Conservation (phyloP, 176 grass and related monocot genomes). For the Chrysopogon serrulatus region DNA sequence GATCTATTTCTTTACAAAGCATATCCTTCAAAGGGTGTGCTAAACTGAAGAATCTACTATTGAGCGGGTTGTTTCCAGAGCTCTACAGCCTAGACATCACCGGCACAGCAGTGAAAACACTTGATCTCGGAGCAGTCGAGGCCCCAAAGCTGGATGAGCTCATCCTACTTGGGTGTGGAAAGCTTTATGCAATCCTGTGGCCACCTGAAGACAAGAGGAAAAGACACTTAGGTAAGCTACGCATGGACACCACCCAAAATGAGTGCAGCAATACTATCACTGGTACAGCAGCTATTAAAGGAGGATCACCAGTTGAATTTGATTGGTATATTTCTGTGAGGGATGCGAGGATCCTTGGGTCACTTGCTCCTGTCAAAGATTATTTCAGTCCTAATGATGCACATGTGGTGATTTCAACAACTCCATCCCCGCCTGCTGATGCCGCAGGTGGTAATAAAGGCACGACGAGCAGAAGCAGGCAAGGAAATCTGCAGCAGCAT, state of each 20-base stretch:
- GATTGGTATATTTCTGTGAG: not conserved
- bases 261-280: no score
- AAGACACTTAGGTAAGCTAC: not conserved
- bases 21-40: not conserved
- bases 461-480: no score
- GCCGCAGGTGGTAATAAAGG: no score
- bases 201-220: not conserved
- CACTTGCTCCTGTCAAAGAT: not conserved
- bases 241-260: not conserved
- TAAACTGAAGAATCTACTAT: not conserved
- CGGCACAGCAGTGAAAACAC: not conserved
- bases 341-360: not conserved
- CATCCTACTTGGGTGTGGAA: not conserved
- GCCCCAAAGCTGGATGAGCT: rapidly evolving
- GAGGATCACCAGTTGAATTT: no score
- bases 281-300: no score
- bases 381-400: rapidly evolving
- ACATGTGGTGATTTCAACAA: not conserved
- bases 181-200: not conserved
- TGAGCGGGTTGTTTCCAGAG: not conserved
- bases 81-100: not conserved
- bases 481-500: no score
- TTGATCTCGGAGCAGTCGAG: not conserved
- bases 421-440: no score
- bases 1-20: rapidly evolving